phyloP scores from a whole-genome alignment of 1,284 basidiomycete genomes.

The Melampsora americana region DNA sequence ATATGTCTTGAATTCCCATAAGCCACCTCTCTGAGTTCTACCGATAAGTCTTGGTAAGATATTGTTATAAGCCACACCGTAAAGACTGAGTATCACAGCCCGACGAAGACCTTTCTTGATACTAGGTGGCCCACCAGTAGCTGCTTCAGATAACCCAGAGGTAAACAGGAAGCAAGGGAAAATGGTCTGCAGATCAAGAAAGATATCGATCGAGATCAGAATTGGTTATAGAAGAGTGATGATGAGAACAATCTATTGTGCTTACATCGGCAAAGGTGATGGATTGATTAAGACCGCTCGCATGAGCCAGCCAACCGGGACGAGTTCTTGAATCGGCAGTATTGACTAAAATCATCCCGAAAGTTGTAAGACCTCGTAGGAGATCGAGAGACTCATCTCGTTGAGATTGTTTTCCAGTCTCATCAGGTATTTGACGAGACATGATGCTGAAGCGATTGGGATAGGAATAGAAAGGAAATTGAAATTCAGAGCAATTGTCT shows the following conservation, averaged over 20 bases:
- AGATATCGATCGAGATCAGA: not conserved
- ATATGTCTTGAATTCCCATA: conserved; percentile 16
- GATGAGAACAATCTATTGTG: not conserved
- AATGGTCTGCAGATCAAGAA: conserved; percentile 13
- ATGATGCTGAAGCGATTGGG: too few relatives aligned
- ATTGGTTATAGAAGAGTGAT: not conserved
- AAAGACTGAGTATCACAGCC: conserved; percentile 11
- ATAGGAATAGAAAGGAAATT: too few relatives aligned
- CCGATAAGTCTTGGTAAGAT: conserved; percentile 19
- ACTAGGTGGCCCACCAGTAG: not conserved
- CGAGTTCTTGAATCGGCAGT: conserved; percentile 14
- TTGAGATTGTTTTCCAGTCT: too few relatives aligned
- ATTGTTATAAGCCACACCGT: conserved; percentile 35
- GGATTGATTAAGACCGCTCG: not conserved
- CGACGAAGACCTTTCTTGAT: conserved; percentile 5
- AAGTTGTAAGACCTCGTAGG: conserved; percentile 25
- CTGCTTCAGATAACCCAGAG: conserved; percentile 13
- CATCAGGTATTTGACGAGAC: too few relatives aligned
- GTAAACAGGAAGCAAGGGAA: conserved; percentile 41
- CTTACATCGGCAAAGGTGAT: conserved; percentile 42
- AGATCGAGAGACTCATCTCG: conserved; percentile 31
- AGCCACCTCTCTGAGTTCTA: not conserved
- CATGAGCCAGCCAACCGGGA: conserved; percentile 20
- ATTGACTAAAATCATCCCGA: conserved; percentile 39
- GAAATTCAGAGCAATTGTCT: too few relatives aligned